Base-by-base conservation (phyloP, 306 rosid genomes). In the Dalbergia oliveri region DNA sequence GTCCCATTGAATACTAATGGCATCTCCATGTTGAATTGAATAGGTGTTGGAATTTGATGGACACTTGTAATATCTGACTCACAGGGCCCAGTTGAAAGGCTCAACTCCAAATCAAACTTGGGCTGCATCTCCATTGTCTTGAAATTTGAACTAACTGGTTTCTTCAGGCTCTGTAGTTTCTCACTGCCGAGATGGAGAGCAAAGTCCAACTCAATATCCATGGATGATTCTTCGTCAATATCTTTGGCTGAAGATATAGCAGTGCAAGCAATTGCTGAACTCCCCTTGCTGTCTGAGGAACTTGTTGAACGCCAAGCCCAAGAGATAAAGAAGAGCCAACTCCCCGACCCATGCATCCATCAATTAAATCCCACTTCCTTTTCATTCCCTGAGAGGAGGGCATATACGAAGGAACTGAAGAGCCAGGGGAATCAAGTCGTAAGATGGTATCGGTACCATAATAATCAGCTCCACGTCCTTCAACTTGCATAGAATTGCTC, bases 221-320 rank as follows among this genome's bases (percentile, higher is more conserved):
- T 89, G 3, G 97, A 90, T 34, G 98, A 88, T 85, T 90, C 97
- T 78, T 92, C 98, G 47, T 94, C 98, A 4, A 80, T 89, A 79
- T 94, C 97, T 88, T 94, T 92, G 67, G 92, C 91, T 31, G 98
- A 94, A 76, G 98, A 94, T 84, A 90, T 70, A 60, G 92, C 88
- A 72, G 96, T 87, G 93, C 97, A 90, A 79, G 89, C 97, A 41
- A 94, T 87, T 21, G 86, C 97, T 31, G 97, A 90, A 84, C 97
- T 94, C 31, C 94, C 98, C 85, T 94, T 92, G 86, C 98, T 94
- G 85, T 94, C 97, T 4, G 94, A 90, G 66, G 97, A 94, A 63
- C 97, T 89, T 34, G 97, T 53, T 51, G 98, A 86, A 68, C 54
- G 89, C 44, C 96, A 56, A 94, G 90, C 83, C 98, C 94, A 70